Percentiles rank a stretch among this genome's conserved stretches.
Evolutionary conservation across 176 grass and related monocot species (phyloP).

Genomic region (Poa pratensis): DNA sequence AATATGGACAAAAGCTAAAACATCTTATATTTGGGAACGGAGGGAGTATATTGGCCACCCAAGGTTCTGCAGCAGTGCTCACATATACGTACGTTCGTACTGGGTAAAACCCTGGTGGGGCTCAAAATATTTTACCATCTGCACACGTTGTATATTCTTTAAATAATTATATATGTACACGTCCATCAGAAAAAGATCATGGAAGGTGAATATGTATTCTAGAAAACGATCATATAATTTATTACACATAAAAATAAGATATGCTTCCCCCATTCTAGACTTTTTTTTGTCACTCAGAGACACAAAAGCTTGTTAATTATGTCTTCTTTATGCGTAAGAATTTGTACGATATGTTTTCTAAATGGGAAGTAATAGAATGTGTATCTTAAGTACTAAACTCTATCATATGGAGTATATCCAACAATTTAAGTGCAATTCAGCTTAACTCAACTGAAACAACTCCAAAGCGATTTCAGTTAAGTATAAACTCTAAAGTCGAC

Average conservation of each 20-base stretch:
- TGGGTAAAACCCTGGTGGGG: constrained; percentile 15
- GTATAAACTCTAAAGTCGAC: constrained; percentile 9
- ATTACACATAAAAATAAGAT: neutral
- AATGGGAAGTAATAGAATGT: neutral
- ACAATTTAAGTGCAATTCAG: neutral
- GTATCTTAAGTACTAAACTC: neutral
- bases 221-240: constrained; percentile 9
- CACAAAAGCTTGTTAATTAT: neutral
- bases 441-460: constrained; percentile 4
- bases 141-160: neutral
- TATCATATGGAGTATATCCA: neutral
- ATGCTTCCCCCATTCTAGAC: neutral
- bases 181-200: constrained; percentile 7
- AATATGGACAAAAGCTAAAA: too few species aligned
- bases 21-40: too few species aligned
- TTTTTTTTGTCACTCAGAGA: neutral
- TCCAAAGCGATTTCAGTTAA: neutral
- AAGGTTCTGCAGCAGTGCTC: constrained; percentile 29
- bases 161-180: neutral
- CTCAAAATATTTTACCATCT: constrained; percentile 35
- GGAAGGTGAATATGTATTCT: neutral
- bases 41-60: constrained; percentile 18
- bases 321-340: neutral
- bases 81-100: constrained; percentile 3
- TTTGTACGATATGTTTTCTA: neutral